Evolutionary conservation across 2,329 filamentous ascomycete species (phyloP).

Genomic region (Aspergillus chevalieri): DNA sequence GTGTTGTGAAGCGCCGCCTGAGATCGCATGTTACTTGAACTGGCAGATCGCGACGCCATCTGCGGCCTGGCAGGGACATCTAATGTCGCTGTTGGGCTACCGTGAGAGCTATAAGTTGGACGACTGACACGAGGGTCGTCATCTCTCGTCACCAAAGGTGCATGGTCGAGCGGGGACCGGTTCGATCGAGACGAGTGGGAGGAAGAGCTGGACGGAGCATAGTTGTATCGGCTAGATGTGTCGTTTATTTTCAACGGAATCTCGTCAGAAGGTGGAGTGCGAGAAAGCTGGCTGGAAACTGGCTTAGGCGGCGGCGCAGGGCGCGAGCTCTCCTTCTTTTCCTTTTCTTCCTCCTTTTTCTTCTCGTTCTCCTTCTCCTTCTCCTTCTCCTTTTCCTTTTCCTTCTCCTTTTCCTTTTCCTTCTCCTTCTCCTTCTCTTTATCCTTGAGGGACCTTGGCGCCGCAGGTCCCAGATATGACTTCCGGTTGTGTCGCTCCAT

Average conservation of each 20-base stretch:
- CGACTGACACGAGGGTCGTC: slow-evolving; percentile 24
- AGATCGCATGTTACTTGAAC: slow-evolving; percentile 30
- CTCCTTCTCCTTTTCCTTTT: neutral
- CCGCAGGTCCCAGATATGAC: slow-evolving; percentile 79
- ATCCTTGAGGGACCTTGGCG: slow-evolving; percentile 66
- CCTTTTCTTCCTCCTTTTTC: slow-evolving; percentile 37
- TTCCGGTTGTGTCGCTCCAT: slow-evolving; percentile 95
- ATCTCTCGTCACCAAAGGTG: slow-evolving; percentile 38
- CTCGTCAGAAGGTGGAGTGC: slow-evolving; percentile 64
- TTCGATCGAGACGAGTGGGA: slow-evolving; percentile 17
- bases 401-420: slow-evolving; percentile 35
- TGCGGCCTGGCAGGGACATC: slow-evolving; percentile 32
- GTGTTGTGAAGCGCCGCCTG: slow-evolving; percentile 45
- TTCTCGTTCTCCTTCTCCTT: slow-evolving; percentile 35
- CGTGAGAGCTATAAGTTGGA: slow-evolving; percentile 22
- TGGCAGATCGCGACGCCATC: slow-evolving; percentile 35
- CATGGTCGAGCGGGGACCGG: slow-evolving; percentile 37
- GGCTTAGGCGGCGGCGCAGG: slow-evolving; percentile 31
- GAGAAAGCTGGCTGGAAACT: slow-evolving; percentile 16
- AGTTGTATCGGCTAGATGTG: slow-evolving; percentile 17
- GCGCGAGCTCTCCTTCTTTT: slow-evolving; percentile 15
- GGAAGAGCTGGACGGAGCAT: slow-evolving; percentile 16
- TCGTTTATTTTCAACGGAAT: slow-evolving; percentile 55
- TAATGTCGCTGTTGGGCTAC: slow-evolving; percentile 33
- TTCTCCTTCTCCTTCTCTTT: slow-evolving; percentile 8